These are phyloP conservation scores for Paraconiothyrium brasiliense DNA, from an alignment of 2,329 filamentous ascomycete species.

Conservation along the genomic window DNA sequence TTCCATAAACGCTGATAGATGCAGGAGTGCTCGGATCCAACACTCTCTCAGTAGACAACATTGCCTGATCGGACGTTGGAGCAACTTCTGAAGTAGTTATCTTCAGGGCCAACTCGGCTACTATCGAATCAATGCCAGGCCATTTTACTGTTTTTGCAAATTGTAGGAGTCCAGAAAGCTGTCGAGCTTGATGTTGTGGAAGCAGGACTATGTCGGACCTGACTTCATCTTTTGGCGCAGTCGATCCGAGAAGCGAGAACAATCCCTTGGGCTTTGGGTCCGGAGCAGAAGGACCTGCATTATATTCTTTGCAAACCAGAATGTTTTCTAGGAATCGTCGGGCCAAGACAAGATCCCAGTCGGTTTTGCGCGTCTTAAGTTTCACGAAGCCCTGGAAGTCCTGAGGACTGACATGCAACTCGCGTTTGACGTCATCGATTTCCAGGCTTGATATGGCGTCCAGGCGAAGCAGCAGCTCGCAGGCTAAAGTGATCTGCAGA, in stretches of 20 bases:
- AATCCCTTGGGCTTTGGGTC: constrained; percentile 39
- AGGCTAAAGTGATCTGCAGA: constrained; percentile 63
- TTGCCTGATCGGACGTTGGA: constrained; percentile 25
- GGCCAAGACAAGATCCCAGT: constrained; percentile 66
- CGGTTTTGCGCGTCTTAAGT: constrained; percentile 60
- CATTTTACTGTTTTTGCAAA: constrained; percentile 62
- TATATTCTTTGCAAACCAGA: constrained; percentile 46
- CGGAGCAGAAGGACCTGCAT: constrained; percentile 24
- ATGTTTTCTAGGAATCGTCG: constrained; percentile 63
- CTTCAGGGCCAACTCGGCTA: constrained; percentile 49
- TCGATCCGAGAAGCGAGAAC: constrained; percentile 38
- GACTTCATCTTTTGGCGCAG: constrained; percentile 27
- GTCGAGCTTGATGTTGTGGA: constrained; percentile 48
- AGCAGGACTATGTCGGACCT: constrained; percentile 42
- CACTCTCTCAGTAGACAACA: constrained; percentile 33
- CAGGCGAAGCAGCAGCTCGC: constrained; percentile 64
- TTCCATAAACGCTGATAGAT: constrained; percentile 48
- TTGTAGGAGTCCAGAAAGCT: constrained; percentile 60
- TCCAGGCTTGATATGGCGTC: constrained; percentile 56
- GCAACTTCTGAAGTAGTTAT: constrained; percentile 36
- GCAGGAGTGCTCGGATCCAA: constrained; percentile 39
- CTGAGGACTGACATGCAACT: constrained; percentile 52
- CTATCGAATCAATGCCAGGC: constrained; percentile 55
- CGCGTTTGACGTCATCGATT: constrained; percentile 45
- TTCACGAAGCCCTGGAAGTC: constrained; percentile 58